Conservation (phyloP, 768 basidiomycete species). For the Chalciporus piperatus region DNA sequence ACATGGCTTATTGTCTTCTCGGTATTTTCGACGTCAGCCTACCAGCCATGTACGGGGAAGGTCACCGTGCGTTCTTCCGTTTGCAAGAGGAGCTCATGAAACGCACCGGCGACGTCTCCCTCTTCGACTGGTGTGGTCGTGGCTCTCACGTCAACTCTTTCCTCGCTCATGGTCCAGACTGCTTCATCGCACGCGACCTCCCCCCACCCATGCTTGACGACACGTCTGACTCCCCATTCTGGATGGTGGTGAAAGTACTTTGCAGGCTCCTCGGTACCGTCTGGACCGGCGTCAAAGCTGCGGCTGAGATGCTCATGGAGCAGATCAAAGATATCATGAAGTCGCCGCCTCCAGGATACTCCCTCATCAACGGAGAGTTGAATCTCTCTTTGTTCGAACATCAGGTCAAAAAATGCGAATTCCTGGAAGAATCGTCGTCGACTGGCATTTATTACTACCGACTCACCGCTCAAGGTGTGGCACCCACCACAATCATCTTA, state of each 20-base stretch:
- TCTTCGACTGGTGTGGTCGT: slow-evolving; percentile 27
- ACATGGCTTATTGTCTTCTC: slow-evolving; percentile 30
- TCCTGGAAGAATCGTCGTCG: neutral
- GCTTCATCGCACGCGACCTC: slow-evolving; percentile 12
- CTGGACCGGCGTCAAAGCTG: slow-evolving; percentile 9
- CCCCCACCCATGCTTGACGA: slow-evolving; percentile 3
- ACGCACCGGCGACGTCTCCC: slow-evolving; percentile 20
- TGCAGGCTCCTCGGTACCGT: slow-evolving; percentile 5
- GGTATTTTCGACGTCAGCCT: slow-evolving; percentile 29
- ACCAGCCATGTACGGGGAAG: slow-evolving; percentile 28
- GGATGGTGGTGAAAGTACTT: slow-evolving; percentile 14
- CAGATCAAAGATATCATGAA: slow-evolving; percentile 5
- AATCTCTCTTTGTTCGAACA: slow-evolving; percentile 23
- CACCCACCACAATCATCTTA: slow-evolving; percentile 5
- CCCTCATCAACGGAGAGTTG: slow-evolving; percentile 23
- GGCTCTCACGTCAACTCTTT: slow-evolving; percentile 21
- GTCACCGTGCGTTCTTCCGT: slow-evolving; percentile 25
- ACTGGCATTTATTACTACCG: slow-evolving; percentile 3
- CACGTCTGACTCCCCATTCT: slow-evolving; percentile 6
- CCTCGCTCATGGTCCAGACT: slow-evolving; percentile 17
- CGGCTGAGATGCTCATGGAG: neutral
- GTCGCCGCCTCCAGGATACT: slow-evolving; percentile 16
- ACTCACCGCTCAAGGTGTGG: slow-evolving; percentile 12
- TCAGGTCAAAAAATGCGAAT: slow-evolving; percentile 11
- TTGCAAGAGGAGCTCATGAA: slow-evolving; percentile 29